phyloP scores from a whole-genome alignment of 169 alveolate species.

The Cryptosporidium meleagridis region DNA sequence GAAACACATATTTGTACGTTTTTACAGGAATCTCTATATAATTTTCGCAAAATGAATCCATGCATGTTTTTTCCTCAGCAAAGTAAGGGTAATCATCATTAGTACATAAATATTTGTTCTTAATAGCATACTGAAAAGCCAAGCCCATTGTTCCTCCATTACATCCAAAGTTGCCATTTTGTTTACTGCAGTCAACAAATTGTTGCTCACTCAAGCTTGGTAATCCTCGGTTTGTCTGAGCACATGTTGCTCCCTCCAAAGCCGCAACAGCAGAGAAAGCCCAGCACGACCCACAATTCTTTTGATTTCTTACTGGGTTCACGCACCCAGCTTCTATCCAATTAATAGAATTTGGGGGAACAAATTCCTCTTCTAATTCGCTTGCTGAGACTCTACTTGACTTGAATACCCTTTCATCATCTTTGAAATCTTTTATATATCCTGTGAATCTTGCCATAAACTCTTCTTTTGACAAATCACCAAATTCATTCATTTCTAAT shows the following conservation, averaged over 20 bases:
- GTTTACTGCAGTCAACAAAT: slow-evolving; percentile 88
- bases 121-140: slow-evolving; percentile 83
- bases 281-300: slow-evolving; percentile 91
- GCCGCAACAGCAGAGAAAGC: slow-evolving; percentile 91
- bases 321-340: slow-evolving; percentile 80
- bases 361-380: background rate
- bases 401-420: slow-evolving; percentile 7
- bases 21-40: slow-evolving; percentile 31
- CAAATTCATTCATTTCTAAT: slow-evolving; percentile 78
- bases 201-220: slow-evolving; percentile 88
- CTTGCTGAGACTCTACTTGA: background rate
- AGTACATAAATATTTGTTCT: slow-evolving; percentile 78
- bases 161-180: slow-evolving; percentile 89
- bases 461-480: slow-evolving; percentile 78
- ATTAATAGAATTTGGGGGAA: slow-evolving; percentile 74
- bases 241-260: slow-evolving; percentile 85
- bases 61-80: slow-evolving; percentile 83
- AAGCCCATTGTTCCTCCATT: slow-evolving; percentile 89
- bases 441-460: slow-evolving; percentile 73
- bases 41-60: slow-evolving; percentile 73
- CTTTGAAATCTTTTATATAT: slow-evolving; percentile 12
- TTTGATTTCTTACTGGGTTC: slow-evolving; percentile 77
- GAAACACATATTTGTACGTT: slow-evolving; percentile 76
- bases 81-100: slow-evolving; percentile 85
- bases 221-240: slow-evolving; percentile 80